phyloP scores from a whole-genome alignment of 1,139 yeast species.

The Candida glucosophila region DNA sequence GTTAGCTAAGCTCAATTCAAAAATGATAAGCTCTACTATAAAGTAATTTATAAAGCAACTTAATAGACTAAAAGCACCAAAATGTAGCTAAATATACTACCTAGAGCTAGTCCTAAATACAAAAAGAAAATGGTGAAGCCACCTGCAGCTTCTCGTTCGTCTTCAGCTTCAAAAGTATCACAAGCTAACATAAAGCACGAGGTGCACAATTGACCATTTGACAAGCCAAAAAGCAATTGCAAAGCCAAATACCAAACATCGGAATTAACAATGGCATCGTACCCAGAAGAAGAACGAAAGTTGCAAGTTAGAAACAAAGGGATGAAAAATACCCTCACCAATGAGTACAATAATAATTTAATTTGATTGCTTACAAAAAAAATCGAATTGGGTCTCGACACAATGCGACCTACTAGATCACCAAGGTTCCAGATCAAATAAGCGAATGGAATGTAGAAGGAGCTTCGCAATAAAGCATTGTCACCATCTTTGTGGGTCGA shows the following conservation, averaged over 20 bases:
- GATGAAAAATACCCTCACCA: constrained; percentile 45
- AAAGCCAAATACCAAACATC: constrained; percentile 61
- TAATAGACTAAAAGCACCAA: constrained; percentile 35
- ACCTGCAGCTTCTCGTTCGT: constrained; percentile 86
- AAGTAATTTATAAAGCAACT: too few species aligned
- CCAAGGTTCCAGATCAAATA: constrained; percentile 84
- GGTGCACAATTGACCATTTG: constrained; percentile 81
- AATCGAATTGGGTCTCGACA: constrained; percentile 41
- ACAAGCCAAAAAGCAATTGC: constrained; percentile 73
- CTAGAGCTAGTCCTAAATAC: constrained; percentile 67
- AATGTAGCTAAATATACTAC: constrained; percentile 66
- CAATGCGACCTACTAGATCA: constrained; percentile 68
- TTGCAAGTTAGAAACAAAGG: constrained; percentile 69
- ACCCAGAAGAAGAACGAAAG: too few species aligned
- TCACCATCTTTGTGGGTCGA: constrained; percentile 34
- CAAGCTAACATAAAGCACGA: constrained; percentile 79
- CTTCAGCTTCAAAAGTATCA: constrained; percentile 43
- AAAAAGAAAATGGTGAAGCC: constrained; percentile 79
- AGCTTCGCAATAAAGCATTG: constrained; percentile 29
- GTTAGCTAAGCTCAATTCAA: too few species aligned
- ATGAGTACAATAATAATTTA: constrained; percentile 41
- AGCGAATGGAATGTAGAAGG: constrained; percentile 64
- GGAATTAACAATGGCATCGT: constrained; percentile 40
- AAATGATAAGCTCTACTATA: too few species aligned
- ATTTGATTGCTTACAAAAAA: constrained; percentile 31